Evolutionary conservation across 2,329 filamentous ascomycete genomes (phyloP), one percentile per base, ranked within the genome.

Genomic region (Cyclaneusma minus): DNA sequence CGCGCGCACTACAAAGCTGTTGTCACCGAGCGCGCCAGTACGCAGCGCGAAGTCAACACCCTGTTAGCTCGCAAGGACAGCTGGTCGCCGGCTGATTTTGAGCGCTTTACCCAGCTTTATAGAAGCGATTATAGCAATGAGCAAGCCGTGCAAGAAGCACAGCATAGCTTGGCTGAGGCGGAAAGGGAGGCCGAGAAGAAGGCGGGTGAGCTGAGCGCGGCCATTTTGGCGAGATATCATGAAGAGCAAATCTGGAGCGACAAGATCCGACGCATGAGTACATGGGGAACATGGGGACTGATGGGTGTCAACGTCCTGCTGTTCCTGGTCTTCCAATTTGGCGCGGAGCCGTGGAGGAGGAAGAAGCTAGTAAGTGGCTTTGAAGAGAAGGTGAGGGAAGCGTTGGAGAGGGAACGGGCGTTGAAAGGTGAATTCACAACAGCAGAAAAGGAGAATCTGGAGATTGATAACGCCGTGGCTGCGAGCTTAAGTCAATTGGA

Each of bases 201-300:
- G 1, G 68, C 74, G 29, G 68, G 73, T 27, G 68, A 74, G 41
- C 58, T 98, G 28, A 87, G 79, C 47, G 73, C 77, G 34, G 73
- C 76, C 26, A 94, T 95, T 41, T 60, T 94, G 27, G 79, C 79
- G 34, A 71, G 91, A 33, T 98, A 98, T 52, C 89, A 98, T 51
- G 89, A 98, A 55, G 89, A 98, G 58, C 89, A 98, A 57, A 91
- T 98, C 30, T 98, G 89, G 89, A 92, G 82, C 46, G 89, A 98
- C 50, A 87, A 92, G 41, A 98, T 98, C 47, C 67, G 89, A 18
- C 66, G 89, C 37, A 93, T 93, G 62, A 89, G 80, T 49, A 98
- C 89, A 0, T 98, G 89, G 89, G 87, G 91, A 18, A 98, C 89
- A 0, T 95, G 91, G 73, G 89, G 87, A 1, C 58, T 98, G 34